These are phyloP conservation scores for Ottelia alismoides DNA, from an alignment of 106 monocot species.

Conservation along the genomic window DNA sequence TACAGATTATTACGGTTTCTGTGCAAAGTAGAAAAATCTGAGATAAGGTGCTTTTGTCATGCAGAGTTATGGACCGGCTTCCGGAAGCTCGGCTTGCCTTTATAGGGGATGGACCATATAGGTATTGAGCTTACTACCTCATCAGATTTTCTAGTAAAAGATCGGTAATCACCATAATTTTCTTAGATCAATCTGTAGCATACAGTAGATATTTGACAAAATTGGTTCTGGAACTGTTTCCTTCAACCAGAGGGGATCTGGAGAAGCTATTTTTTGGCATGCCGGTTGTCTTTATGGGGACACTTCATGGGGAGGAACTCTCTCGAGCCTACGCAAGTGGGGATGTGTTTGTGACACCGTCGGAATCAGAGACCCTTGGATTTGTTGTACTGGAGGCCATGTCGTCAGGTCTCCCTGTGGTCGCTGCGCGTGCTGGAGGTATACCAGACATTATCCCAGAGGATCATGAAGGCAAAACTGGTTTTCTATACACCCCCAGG, in stretches of 20 bases:
- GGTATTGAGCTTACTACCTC: conserved; percentile 18
- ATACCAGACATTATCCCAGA: conserved; percentile 76
- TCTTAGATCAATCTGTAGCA: neutral
- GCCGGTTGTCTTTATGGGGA: conserved; percentile 82
- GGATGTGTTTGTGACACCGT: conserved; percentile 86
- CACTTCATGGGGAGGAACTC: conserved; percentile 93
- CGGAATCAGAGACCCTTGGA: conserved; percentile 89
- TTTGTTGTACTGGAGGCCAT: conserved; percentile 94
- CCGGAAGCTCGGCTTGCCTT: conserved; percentile 82
- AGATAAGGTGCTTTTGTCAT: no score
- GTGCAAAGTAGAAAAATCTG: no score
- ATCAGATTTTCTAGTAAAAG: neutral
- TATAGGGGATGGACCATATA: conserved; percentile 90
- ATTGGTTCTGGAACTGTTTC: neutral
- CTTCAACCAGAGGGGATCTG: conserved; percentile 44
- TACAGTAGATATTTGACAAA: neutral
- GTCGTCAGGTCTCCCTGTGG: conserved; percentile 82
- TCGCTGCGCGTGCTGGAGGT: conserved; percentile 87
- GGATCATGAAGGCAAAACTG: conserved; percentile 71
- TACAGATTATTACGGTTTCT: no score
- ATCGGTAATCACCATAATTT: no score
- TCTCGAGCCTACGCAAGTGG: conserved; percentile 87
- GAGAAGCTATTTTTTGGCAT: conserved; percentile 77
- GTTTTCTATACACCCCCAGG: conserved; percentile 66
- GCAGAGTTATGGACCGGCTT: conserved; percentile 91